These are phyloP conservation scores for Microdochium bolleyi DNA, from an alignment of 2,329 filamentous ascomycete species.

Conservation along the genomic window DNA sequence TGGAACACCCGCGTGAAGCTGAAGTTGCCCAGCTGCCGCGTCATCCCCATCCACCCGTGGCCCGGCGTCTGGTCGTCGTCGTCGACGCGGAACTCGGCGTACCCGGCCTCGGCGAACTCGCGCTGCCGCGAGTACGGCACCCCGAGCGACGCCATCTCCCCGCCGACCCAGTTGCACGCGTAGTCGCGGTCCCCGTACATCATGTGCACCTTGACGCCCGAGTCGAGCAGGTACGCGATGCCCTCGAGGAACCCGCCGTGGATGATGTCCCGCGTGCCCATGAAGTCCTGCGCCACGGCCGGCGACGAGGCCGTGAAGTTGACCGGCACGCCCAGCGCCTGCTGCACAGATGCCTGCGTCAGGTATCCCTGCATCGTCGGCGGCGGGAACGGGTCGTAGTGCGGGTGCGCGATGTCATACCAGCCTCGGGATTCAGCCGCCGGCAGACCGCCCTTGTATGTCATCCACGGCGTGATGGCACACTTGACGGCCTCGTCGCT, in stretches of 20 bases:
- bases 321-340: slow-evolving; percentile 48
- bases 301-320: slow-evolving; percentile 43
- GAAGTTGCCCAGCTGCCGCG: slow-evolving; percentile 62
- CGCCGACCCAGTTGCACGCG: slow-evolving; percentile 49
- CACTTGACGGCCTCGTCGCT: not conserved
- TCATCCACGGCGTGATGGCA: not conserved
- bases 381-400: slow-evolving; percentile 42
- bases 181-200: slow-evolving; percentile 53
- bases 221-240: slow-evolving; percentile 44
- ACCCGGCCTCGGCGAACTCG: slow-evolving; percentile 48
- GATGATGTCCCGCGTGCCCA: slow-evolving; percentile 19
- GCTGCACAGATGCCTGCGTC: slow-evolving; percentile 47
- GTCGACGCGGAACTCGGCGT: slow-evolving; percentile 55
- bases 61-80: slow-evolving; percentile 23
- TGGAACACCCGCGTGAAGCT: slow-evolving; percentile 52
- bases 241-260: slow-evolving; percentile 30
- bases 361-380: slow-evolving; percentile 47
- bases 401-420: slow-evolving; percentile 21
- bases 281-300: slow-evolving; percentile 37
- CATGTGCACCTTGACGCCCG: slow-evolving; percentile 46
- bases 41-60: slow-evolving; percentile 55
- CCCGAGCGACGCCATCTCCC: slow-evolving; percentile 39
- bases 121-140: slow-evolving; percentile 33
- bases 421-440: slow-evolving; percentile 9
- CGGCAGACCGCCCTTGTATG: slow-evolving; percentile 7